Percentiles rank a stretch among this genome's conserved stretches.
Evolutionary conservation across 2,329 filamentous ascomycete species (phyloP).

Genomic region (Sclerotinia sclerotiorum): DNA sequence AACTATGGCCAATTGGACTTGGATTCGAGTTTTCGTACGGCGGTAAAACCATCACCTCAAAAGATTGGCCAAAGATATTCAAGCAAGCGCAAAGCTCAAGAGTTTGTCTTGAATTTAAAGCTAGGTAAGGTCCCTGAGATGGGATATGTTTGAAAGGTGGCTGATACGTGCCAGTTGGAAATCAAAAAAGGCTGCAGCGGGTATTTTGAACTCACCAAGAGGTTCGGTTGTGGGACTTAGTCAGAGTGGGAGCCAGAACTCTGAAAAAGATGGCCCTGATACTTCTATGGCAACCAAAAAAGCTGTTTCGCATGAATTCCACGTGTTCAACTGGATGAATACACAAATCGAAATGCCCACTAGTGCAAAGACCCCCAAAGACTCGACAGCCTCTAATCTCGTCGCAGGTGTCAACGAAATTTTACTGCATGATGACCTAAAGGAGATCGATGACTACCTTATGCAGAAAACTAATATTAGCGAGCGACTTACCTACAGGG

Average conservation of each 20-base stretch:
- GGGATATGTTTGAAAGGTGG: not conserved
- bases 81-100: not conserved
- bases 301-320: not conserved
- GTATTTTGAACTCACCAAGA: not conserved
- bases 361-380: not conserved
- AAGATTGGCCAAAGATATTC: slow-evolving; percentile 14
- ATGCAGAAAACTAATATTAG: not conserved
- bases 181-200: not conserved
- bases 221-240: not conserved
- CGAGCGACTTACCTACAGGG: slow-evolving; percentile 2
- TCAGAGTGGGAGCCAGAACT: not conserved
- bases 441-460: slow-evolving; percentile 13
- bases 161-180: not conserved
- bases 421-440: slow-evolving; percentile 9
- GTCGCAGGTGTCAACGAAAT: not conserved
- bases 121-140: not conserved
- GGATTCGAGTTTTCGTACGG: not conserved
- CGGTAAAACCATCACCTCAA: not conserved
- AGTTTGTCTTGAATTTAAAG: not conserved
- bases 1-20: slow-evolving; percentile 8
- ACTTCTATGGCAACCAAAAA: not conserved
- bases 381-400: not conserved
- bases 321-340: slow-evolving; percentile 7
- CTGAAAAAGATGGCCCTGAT: not conserved
- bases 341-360: not conserved